Evolutionary conservation across 768 basidiomycete species (phyloP).

Genomic region (Trametes cubensis): DNA sequence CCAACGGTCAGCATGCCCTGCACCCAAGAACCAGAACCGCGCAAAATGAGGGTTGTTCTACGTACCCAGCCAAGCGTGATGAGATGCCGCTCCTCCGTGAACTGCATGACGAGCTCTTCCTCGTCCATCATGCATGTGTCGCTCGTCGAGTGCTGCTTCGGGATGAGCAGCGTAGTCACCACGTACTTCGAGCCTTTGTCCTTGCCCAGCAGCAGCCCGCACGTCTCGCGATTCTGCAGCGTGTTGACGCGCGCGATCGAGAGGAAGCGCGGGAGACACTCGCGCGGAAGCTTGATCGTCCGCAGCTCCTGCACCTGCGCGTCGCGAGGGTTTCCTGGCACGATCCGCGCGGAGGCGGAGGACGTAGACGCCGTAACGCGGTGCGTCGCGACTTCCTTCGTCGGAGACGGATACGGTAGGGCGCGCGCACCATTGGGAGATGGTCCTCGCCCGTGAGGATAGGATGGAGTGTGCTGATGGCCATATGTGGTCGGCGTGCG

Average conservation of each 20-base stretch:
- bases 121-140: conserved; percentile 94
- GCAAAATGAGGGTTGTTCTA: conserved; percentile 21
- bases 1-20: background rate
- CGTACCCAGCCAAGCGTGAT: conserved; percentile 92
- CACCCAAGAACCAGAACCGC: background rate
- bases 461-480: conserved; percentile 11
- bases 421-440: conserved; percentile 27
- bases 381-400: conserved; percentile 29
- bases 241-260: conserved; percentile 82
- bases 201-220: conserved; percentile 81
- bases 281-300: conserved; percentile 68
- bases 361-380: conserved; percentile 31
- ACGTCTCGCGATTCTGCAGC: conserved; percentile 78
- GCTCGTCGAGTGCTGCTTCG: conserved; percentile 85
- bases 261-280: conserved; percentile 75
- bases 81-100: conserved; percentile 78
- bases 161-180: conserved; percentile 84
- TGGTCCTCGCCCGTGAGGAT: conserved; percentile 25
- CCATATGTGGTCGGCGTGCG: conserved; percentile 14
- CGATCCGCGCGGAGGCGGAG: conserved; percentile 28
- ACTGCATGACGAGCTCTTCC: conserved; percentile 83
- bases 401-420: conserved; percentile 35
- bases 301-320: conserved; percentile 50
- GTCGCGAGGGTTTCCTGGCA: conserved; percentile 36
- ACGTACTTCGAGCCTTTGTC: conserved; percentile 58